phyloP scores from a whole-genome alignment of 768 basidiomycete genomes.

The Suillus alpinus region DNA sequence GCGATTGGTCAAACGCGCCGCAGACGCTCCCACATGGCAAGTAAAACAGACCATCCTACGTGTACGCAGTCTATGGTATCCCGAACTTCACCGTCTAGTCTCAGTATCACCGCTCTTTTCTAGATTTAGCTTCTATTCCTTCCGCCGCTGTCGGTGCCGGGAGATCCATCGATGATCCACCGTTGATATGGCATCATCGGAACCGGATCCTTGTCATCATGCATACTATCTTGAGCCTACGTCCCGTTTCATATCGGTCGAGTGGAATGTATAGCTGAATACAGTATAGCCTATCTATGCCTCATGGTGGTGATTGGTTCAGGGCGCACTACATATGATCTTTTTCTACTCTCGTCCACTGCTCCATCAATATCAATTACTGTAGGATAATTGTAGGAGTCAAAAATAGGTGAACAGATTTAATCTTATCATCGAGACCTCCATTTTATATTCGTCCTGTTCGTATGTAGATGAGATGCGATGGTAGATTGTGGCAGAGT shows the following conservation, averaged over 20 bases:
- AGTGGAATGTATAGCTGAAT: background rate
- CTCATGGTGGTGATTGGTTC: background rate
- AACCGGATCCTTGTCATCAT: background rate
- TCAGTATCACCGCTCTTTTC: background rate
- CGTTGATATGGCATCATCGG: background rate
- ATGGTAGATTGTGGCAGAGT: background rate
- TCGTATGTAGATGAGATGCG: background rate
- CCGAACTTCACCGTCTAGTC: background rate
- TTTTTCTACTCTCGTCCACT: background rate
- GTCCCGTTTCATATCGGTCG: slow-evolving; percentile 1
- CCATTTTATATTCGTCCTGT: background rate
- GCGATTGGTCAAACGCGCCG: background rate
- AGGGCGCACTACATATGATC: background rate
- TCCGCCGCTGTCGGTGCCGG: slow-evolving; percentile 1
- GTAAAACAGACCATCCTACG: background rate
- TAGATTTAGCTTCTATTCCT: background rate
- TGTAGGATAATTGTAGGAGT: too few species aligned
- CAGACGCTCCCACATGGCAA: background rate
- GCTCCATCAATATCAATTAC: background rate
- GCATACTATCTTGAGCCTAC: background rate
- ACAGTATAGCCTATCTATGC: background rate
- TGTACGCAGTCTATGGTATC: background rate
- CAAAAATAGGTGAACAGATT: background rate
- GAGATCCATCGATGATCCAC: background rate
- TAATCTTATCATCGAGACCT: background rate